Percentiles rank a stretch among this genome's conserved stretches.
phyloP scores from a whole-genome alignment of 352 stramenopile genomes.

The Aphanomyces stellatus region DNA sequence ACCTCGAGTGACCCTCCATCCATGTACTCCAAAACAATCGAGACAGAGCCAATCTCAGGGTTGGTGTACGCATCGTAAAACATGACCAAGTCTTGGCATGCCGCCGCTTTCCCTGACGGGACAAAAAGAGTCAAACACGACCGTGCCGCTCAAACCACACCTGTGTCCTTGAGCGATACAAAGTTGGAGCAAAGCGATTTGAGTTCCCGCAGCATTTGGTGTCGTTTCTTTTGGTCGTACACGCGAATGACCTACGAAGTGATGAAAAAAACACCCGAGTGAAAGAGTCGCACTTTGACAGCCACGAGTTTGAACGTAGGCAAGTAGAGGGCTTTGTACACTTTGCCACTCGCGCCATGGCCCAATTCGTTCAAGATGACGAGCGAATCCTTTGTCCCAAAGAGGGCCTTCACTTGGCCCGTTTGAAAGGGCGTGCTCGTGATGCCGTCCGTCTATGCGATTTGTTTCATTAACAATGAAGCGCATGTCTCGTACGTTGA shows the following conservation, averaged over 20 bases:
- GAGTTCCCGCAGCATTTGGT: conserved; percentile 83
- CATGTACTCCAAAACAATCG: conserved; percentile 94
- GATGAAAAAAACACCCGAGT: background rate
- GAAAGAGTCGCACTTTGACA: conserved; percentile 41
- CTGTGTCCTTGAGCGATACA: conserved; percentile 45
- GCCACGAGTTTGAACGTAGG: conserved; percentile 84
- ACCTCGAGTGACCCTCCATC: conserved; percentile 82
- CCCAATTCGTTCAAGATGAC: conserved; percentile 62
- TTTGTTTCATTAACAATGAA: too few species aligned
- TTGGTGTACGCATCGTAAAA: conserved; percentile 93
- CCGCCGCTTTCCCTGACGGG: conserved; percentile 2
- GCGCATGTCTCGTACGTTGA: conserved; percentile 39
- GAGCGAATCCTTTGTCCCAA: conserved; percentile 58
- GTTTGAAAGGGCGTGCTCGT: conserved; percentile 49
- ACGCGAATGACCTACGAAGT: conserved; percentile 57
- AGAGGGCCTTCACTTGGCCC: conserved; percentile 3
- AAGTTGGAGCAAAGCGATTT: conserved; percentile 81
- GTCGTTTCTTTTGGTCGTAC: conserved; percentile 80
- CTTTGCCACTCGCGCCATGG: conserved; percentile 79
- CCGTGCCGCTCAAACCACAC: background rate
- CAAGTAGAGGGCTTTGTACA: conserved; percentile 85
- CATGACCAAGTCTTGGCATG: conserved; percentile 74
- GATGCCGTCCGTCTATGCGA: conserved; percentile 57
- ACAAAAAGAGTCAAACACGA: background rate
- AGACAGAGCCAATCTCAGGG: conserved; percentile 72